Conservation (phyloP, 768 basidiomycete species). For the Austroboletus eburneus region DNA sequence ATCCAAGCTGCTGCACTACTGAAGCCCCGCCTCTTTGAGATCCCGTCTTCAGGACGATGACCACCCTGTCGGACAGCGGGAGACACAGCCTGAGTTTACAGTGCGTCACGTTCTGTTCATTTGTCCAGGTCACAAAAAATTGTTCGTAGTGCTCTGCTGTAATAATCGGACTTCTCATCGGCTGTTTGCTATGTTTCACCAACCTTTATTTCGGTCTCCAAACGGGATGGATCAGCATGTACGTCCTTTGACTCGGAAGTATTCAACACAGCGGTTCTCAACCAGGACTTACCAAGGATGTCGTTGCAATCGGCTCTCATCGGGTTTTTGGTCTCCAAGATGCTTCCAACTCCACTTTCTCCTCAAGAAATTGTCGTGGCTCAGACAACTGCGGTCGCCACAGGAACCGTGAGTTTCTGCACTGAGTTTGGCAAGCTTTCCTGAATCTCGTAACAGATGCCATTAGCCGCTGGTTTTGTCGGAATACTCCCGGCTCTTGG, state of each 20-base stretch:
- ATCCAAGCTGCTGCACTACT: too few relatives aligned
- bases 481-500: conserved; percentile 90
- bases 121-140: not conserved
- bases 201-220: conserved; percentile 87
- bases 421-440: not conserved
- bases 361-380: conserved; percentile 92
- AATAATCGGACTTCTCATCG: conserved; percentile 73
- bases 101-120: conserved; percentile 10
- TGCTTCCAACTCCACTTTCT: conserved; percentile 69
- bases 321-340: conserved; percentile 79
- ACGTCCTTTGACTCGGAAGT: conserved; percentile 18
- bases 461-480: conserved; percentile 82
- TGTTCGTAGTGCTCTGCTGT: conserved; percentile 50
- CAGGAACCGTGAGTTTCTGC: conserved; percentile 51
- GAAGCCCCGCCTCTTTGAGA: conserved; percentile 1
- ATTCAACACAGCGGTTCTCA: not conserved
- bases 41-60: conserved; percentile 1
- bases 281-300: conserved; percentile 63
- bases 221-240: conserved; percentile 91
- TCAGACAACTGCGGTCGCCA: conserved; percentile 94
- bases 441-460: conserved; percentile 47
- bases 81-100: conserved; percentile 28
- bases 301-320: conserved; percentile 92
- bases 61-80: not conserved
- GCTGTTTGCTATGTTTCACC: conserved; percentile 86